Evolutionary conservation across 202 grass and related monocot species (phyloP), one percentile per base, ranked within the genome.

Genomic region (Eragrostis tef): DNA sequence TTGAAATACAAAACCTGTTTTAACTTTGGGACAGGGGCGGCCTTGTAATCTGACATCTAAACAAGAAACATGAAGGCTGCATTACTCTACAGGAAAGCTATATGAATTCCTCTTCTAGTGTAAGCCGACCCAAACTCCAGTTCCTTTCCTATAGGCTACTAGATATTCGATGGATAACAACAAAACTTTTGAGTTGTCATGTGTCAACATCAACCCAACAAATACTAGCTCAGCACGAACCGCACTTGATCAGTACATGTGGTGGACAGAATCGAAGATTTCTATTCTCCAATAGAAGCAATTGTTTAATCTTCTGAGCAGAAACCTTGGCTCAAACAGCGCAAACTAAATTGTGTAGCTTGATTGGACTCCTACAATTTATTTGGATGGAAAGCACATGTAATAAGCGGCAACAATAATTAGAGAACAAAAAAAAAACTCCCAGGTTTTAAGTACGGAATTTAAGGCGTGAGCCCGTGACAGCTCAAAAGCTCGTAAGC

Each of bases 401-500:
- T n/a, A 45, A 45, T 2, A 34, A 31, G 44, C 26, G 51, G n/a
- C 13, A 50, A 20, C 1, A 69, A 3, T 12, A 48, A 16, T 24
- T 62, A 11, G 19, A 13, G 34, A 39, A 3, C 2, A 3, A 3
- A 15, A 64, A 21, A 67, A 70, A 78, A 64, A 19, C 19, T 22
- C 6, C 0, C 14, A 26, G 36, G 58, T 56, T 80, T 26, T 54
- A 77, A 44, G 79, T 27, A 36, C 46, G 39, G 63, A 70, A 71
- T 80, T 81, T 61, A 52, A 58, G 50, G 36, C 14, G 59, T 67
- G 73, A 29, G 26, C 4, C 31, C 17, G 50, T 67, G 63, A 79
- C 61, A 83, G 60, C 44, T 59, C 50, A 78, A 60, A 84, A 80
- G 64, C 13, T 53, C 14, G 39, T 68, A 62, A 74, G 73, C 51